A percentile compares a stretch with the other conserved stretches of the same genome.
Evolutionary conservation across 2,329 filamentous ascomycete species (phyloP).

Genomic region (Teratosphaeria epicoccoides): DNA sequence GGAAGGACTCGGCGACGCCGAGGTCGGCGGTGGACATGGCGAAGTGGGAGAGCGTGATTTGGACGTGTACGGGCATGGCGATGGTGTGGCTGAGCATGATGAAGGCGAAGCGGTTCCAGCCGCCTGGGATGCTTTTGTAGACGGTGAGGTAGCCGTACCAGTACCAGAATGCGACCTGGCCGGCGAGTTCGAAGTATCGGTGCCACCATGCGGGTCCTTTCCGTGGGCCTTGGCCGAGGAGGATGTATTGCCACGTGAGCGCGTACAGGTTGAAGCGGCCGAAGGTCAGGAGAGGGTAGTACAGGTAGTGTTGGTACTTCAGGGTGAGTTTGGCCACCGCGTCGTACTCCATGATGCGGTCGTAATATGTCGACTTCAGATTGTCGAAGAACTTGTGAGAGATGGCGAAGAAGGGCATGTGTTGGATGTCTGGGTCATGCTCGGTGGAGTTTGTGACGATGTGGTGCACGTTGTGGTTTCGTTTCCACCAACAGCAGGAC

Average conservation of each 20-base stretch:
- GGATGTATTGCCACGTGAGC: constrained; percentile 55
- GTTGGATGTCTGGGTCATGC: constrained; percentile 87
- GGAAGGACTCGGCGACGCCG: constrained; percentile 54
- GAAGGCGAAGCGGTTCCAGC: constrained; percentile 48
- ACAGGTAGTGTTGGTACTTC: constrained; percentile 53
- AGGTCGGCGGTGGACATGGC: constrained; percentile 59
- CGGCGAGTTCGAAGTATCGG: constrained; percentile 53
- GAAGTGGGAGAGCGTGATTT: constrained; percentile 63
- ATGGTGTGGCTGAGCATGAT: constrained; percentile 54
- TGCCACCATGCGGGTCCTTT: constrained; percentile 58
- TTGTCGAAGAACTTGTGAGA: constrained; percentile 55
- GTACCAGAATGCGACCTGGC: constrained; percentile 56
- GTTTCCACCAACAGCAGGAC: constrained; percentile 94
- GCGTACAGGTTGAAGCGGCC: constrained; percentile 65
- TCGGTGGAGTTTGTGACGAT: constrained; percentile 92
- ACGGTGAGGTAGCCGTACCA: constrained; percentile 58
- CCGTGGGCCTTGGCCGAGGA: constrained; percentile 44
- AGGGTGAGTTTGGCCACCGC: constrained; percentile 49
- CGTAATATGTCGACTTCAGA: constrained; percentile 55
- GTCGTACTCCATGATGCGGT: constrained; percentile 55
- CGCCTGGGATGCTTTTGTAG: constrained; percentile 49
- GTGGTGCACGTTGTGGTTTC: constrained; percentile 91
- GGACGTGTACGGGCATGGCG: constrained; percentile 59
- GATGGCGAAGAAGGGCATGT: constrained; percentile 59
- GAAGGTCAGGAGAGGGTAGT: constrained; percentile 55